These are phyloP conservation scores for Cercospora sp. DNA, from an alignment of 2,329 filamentous ascomycete species.

Conservation along the genomic window DNA sequence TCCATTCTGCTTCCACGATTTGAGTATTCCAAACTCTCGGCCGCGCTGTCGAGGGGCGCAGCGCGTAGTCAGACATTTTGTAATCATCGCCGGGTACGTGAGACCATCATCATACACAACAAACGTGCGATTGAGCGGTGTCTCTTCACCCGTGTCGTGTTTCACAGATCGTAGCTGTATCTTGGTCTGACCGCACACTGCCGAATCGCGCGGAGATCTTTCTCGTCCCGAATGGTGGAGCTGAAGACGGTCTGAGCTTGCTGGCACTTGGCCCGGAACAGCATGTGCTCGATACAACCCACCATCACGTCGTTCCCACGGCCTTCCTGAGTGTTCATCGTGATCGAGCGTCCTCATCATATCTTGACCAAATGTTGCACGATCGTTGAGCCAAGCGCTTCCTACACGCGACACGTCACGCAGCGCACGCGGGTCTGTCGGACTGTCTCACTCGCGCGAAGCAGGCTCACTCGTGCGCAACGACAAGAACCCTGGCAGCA, in stretches of 20 bases:
- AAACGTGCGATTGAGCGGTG: neutral
- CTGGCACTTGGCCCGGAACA: neutral
- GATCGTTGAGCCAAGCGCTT: neutral
- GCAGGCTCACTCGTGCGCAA: neutral
- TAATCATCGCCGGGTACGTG: neutral
- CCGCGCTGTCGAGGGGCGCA: neutral
- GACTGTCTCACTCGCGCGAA: neutral
- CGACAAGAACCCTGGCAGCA: constrained; percentile 15
- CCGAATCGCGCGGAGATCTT: neutral
- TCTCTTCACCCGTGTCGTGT: neutral
- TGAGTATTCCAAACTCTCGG: neutral
- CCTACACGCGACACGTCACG: neutral
- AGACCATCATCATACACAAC: neutral
- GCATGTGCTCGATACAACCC: neutral
- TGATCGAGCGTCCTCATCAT: neutral
- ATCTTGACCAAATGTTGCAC: neutral
- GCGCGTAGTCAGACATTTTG: neutral
- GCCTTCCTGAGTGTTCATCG: neutral
- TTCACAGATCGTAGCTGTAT: neutral
- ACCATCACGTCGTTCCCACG: neutral
- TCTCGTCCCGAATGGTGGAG: neutral
- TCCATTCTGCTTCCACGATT: neutral
- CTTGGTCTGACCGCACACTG: neutral
- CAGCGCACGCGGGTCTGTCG: neutral
- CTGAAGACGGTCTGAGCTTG: neutral